Evolutionary conservation across 371 early-diverging fungal species (phyloP), one percentile per base, ranked within the genome.

Genomic region (Encephalitozoon cuniculi): DNA sequence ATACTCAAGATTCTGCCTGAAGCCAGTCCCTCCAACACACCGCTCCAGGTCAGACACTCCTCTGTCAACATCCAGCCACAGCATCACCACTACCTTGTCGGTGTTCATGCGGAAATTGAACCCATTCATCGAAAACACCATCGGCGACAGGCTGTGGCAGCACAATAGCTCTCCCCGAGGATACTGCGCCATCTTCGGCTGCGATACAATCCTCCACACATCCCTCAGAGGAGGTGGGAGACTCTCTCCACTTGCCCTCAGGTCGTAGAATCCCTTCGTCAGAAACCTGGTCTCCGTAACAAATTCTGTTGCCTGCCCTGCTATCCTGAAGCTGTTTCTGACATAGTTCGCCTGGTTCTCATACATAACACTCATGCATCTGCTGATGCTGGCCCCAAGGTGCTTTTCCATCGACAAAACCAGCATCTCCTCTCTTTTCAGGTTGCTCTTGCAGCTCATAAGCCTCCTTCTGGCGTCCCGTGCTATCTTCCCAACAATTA

Each of bases 181-280:
- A 49, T 66, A 53, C 21, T 52, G 53, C 26, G 39, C 4, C 21
- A 53, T 34, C 26, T 39, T 41, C 8, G 21, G 26, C 15, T 41
- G 41, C 21, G 59, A 34, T 25, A 71, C 41, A 37, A 40, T 43
- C 26, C 55, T 23, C 12, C 26, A n/a, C 9, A 54, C 7, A 59
- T 54, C 43, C 28, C 9, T 12, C 23, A 74, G 21, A 28, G 23
- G 26, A 26, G 18, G 18, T 8, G 37, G 41, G 23, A 66, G 51
- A 65, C n/a, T 74, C 25, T 18, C 54, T 55, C 37, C 23, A 12
- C 54, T 63, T 46, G 44, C 37, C n/a, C 37, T n/a, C 21, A 74
- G 23, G 54, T 74, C 66, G 28, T 67, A 74, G 39, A 74, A 74
- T 41, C 66, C 67, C 66, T 65, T 64, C 15, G 74, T 74, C 3